Percentiles rank a stretch among this genome's conserved stretches.
Evolutionary conservation across 2,329 filamentous ascomycete genomes (phyloP).

Genomic region (Zymoseptoria passerinii): DNA sequence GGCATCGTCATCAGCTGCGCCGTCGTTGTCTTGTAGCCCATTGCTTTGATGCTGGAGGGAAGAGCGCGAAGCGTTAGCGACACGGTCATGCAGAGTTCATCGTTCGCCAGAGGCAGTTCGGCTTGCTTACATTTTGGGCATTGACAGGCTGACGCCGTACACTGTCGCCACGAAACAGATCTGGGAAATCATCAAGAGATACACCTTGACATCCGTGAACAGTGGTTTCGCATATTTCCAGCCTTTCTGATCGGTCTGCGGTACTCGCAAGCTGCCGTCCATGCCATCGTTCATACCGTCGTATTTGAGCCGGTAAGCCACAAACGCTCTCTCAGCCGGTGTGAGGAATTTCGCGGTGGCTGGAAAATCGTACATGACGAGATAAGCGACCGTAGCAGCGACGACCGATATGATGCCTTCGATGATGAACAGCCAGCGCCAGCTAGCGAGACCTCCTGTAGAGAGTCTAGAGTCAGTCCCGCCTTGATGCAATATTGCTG

Average conservation of each 20-base stretch:
- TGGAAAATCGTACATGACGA: slow-evolving; percentile 44
- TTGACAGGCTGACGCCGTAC: slow-evolving; percentile 35
- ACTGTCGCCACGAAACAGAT: slow-evolving; percentile 32
- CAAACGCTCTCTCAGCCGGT: slow-evolving; percentile 11
- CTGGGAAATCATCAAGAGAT: neutral
- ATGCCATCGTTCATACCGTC: slow-evolving; percentile 10
- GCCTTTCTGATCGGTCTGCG: slow-evolving; percentile 13
- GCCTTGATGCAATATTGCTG: neutral
- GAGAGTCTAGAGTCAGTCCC: neutral
- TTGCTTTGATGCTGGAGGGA: slow-evolving; percentile 8
- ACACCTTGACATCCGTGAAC: slow-evolving; percentile 18
- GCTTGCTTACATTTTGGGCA: slow-evolving; percentile 2
- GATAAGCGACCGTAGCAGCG: slow-evolving; percentile 46
- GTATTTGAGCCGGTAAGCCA: slow-evolving; percentile 15
- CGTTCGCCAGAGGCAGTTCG: too few species aligned
- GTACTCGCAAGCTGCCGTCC: slow-evolving; percentile 1
- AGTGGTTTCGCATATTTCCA: slow-evolving; percentile 39
- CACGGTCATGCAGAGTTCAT: too few species aligned
- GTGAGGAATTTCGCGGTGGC: slow-evolving; percentile 43
- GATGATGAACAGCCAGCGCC: slow-evolving; percentile 50
- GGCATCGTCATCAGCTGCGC: slow-evolving; percentile 41
- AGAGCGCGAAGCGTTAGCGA: neutral
- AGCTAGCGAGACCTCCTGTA: slow-evolving; percentile 1
- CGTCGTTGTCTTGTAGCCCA: slow-evolving; percentile 37
- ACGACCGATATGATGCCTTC: slow-evolving; percentile 36